Evolutionary conservation across 306 rosid genomes (phyloP).

Genomic region (Senna siamea): DNA sequence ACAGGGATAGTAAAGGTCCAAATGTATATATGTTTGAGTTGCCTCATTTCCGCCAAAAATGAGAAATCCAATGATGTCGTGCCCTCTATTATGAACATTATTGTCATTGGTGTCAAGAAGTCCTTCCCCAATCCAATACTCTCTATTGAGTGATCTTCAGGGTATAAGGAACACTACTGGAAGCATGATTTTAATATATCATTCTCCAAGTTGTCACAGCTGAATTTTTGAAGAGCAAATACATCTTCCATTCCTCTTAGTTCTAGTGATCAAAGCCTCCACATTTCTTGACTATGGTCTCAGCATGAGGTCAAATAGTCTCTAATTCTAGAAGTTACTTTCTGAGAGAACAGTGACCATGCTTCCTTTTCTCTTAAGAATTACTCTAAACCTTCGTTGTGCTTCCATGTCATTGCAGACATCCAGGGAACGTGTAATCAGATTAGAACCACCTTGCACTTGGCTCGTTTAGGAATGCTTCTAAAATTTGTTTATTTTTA

Average conservation of each 20-base stretch:
- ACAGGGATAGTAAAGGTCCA: too few species aligned
- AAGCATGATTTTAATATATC: background rate
- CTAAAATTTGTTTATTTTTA: too few species aligned
- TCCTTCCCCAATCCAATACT: background rate
- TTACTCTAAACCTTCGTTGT: background rate
- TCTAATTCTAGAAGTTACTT: background rate
- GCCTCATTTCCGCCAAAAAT: too few species aligned
- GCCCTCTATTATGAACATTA: background rate
- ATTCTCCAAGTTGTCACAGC: background rate
- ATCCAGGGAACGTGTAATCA: background rate
- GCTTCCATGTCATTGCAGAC: background rate
- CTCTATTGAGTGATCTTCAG: background rate
- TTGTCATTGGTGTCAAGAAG: background rate
- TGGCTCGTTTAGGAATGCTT: too few species aligned
- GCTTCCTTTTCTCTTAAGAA: background rate
- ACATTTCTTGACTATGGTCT: background rate
- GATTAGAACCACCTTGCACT: background rate
- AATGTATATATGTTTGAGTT: background rate
- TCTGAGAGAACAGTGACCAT: background rate
- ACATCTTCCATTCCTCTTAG: background rate
- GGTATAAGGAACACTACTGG: background rate
- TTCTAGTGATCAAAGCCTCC: background rate
- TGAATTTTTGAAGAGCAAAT: background rate
- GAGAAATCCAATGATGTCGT: background rate
- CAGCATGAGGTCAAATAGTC: background rate